Percentiles rank a stretch among this genome's conserved stretches.
Conservation (phyloP, 2,329 filamentous ascomycete species). For the Claviceps pusilla region DNA sequence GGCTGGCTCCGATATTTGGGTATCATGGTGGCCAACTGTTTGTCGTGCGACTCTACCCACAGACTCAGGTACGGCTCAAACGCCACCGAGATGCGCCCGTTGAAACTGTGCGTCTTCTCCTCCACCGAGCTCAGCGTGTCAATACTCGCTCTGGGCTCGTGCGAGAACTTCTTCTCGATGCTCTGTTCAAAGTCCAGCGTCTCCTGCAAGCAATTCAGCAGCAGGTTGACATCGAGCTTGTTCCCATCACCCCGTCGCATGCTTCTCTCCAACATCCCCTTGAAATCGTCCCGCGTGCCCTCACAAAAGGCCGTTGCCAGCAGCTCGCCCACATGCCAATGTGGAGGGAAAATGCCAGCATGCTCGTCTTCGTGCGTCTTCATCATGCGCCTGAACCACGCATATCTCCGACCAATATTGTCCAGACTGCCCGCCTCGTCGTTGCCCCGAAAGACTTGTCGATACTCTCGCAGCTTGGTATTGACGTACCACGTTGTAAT, state of each 20-base stretch:
- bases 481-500: conserved; percentile 97
- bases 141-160: conserved; percentile 61
- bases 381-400: conserved; percentile 92
- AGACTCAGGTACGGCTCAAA: conserved; percentile 95
- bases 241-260: conserved; percentile 65
- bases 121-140: conserved; percentile 75
- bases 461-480: conserved; percentile 86
- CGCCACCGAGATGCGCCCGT: conserved; percentile 83
- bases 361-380: conserved; percentile 95
- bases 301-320: conserved; percentile 89
- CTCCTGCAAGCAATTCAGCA: conserved; percentile 81
- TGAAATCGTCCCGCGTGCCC: conserved; percentile 88
- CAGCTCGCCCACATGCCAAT: conserved; percentile 83
- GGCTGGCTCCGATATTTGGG: conserved; percentile 77
- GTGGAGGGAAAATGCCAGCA: conserved; percentile 66
- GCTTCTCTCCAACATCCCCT: conserved; percentile 74
- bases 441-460: conserved; percentile 87
- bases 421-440: conserved; percentile 93
- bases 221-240: conserved; percentile 74
- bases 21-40: conserved; percentile 67
- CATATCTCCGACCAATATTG: conserved; percentile 87
- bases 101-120: conserved; percentile 62
- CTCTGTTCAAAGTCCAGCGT: conserved; percentile 94
- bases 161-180: conserved; percentile 70
- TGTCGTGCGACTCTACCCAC: conserved; percentile 95